Evolutionary conservation across 2,329 filamentous ascomycete genomes (phyloP).

Genomic region (Anthostomella pinea): DNA sequence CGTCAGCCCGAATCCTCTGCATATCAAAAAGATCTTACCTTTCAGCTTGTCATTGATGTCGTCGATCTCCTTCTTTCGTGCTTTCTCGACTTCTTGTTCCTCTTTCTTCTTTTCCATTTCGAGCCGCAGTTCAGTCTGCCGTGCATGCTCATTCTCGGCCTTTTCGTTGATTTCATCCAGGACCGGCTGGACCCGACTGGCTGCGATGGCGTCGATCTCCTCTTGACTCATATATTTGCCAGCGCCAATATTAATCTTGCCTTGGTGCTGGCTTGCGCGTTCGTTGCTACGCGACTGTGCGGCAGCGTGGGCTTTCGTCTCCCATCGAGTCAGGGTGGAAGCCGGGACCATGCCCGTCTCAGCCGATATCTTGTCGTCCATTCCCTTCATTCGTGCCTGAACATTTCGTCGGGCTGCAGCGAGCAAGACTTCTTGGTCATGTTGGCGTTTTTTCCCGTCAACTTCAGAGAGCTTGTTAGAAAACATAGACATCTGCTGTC

Average conservation of each 20-base stretch:
- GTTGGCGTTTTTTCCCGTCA: conserved; percentile 69
- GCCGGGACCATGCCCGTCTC: conserved; percentile 73
- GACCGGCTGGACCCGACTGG: conserved; percentile 74
- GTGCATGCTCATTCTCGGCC: conserved; percentile 68
- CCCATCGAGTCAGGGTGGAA: conserved; percentile 72
- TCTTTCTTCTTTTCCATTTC: conserved; percentile 65
- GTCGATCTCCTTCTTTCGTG: conserved; percentile 51
- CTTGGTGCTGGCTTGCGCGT: conserved; percentile 53
- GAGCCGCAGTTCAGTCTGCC: conserved; percentile 58
- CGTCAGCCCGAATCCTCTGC: conserved; percentile 15
- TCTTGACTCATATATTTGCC: conserved; percentile 76
- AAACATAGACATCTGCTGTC: conserved; percentile 76
- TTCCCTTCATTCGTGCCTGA: conserved; percentile 69
- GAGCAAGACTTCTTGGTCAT: conserved; percentile 72
- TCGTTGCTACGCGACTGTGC: conserved; percentile 64
- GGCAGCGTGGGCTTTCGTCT: conserved; percentile 68
- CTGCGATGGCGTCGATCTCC: conserved; percentile 77
- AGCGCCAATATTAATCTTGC: conserved; percentile 69
- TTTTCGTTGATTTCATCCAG: conserved; percentile 81
- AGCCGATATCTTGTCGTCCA: conserved; percentile 77
- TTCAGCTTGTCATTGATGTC: conserved; percentile 54
- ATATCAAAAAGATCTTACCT: conserved; percentile 44
- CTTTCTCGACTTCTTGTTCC: conserved; percentile 49
- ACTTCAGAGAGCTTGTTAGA: conserved; percentile 65
- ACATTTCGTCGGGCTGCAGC: conserved; percentile 83